Evolutionary conservation across 1,284 basidiomycete species (phyloP).

Genomic region (Leccinum cinnamomeum): DNA sequence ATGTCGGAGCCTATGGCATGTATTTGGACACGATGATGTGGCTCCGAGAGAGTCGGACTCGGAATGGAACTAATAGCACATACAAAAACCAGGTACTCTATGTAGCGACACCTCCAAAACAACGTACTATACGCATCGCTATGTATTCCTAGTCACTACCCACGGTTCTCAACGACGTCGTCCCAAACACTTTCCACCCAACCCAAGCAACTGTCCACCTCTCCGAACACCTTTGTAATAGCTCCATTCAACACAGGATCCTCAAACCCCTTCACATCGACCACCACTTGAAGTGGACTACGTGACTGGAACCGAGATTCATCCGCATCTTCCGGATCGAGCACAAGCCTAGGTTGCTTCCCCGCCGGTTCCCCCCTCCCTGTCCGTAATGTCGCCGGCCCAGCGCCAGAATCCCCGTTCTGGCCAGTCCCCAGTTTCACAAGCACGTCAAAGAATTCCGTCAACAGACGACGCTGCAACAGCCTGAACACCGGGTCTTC

Average conservation of each 20-base stretch:
- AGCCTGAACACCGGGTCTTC: constrained; percentile 64
- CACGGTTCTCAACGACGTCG: constrained; percentile 27
- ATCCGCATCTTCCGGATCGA: constrained; percentile 13
- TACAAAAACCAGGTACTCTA: no score
- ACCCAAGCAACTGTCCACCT: constrained; percentile 35
- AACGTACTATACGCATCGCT: not conserved
- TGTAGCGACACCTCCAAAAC: no score
- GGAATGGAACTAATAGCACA: no score
- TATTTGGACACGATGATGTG: no score
- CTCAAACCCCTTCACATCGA: constrained; percentile 45
- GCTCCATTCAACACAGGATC: constrained; percentile 40
- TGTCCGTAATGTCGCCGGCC: constrained; percentile 39
- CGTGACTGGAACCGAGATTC: not conserved
- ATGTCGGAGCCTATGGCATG: no score
- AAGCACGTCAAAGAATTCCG: constrained; percentile 40
- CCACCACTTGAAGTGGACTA: not conserved
- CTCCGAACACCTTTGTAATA: constrained; percentile 33
- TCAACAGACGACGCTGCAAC: constrained; percentile 54
- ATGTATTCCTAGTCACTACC: not conserved
- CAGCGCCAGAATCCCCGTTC: no score
- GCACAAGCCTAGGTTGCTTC: constrained; percentile 29
- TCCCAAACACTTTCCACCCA: constrained; percentile 47
- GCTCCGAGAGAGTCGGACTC: no score
- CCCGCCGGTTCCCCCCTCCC: constrained; percentile 36
- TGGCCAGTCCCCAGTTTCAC: constrained; percentile 8